Percentiles rank a stretch among this genome's conserved stretches.
phyloP scores from a whole-genome alignment of 345 rosid genomes.

The Eucalyptus erythrocorys region DNA sequence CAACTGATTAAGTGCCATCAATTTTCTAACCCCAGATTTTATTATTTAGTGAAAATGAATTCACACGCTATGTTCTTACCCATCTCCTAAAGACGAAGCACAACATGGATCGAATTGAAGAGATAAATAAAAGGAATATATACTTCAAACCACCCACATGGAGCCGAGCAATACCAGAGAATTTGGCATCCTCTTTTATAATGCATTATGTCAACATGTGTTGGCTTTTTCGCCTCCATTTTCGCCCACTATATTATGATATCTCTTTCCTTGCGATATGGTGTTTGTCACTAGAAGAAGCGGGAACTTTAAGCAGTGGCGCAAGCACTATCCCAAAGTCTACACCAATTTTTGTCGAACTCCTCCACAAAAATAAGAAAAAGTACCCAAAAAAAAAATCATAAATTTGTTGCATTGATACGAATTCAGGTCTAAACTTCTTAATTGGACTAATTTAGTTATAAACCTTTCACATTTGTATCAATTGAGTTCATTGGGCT shows the following conservation, averaged over 20 bases:
- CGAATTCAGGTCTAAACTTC: no score
- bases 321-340: neutral
- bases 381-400: no score
- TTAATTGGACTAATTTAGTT: no score
- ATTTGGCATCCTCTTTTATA: neutral
- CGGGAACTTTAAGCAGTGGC: neutral
- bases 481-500: neutral
- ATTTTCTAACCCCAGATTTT: neutral
- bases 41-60: neutral
- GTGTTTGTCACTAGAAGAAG: neutral
- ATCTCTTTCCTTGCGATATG: neutral
- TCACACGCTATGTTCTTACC: neutral
- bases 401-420: neutral
- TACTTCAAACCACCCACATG: neutral
- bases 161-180: neutral
- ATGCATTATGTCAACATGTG: neutral
- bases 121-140: neutral
- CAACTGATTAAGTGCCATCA: neutral
- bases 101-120: neutral
- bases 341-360: neutral
- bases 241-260: neutral
- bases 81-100: neutral
- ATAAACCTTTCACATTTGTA: no score
- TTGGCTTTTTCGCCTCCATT: neutral
- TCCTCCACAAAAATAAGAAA: neutral